Evolutionary conservation across 805 yeast species (phyloP), one percentile per base, ranked within the genome.

Genomic region (Brettanomyces bruxellensis): DNA sequence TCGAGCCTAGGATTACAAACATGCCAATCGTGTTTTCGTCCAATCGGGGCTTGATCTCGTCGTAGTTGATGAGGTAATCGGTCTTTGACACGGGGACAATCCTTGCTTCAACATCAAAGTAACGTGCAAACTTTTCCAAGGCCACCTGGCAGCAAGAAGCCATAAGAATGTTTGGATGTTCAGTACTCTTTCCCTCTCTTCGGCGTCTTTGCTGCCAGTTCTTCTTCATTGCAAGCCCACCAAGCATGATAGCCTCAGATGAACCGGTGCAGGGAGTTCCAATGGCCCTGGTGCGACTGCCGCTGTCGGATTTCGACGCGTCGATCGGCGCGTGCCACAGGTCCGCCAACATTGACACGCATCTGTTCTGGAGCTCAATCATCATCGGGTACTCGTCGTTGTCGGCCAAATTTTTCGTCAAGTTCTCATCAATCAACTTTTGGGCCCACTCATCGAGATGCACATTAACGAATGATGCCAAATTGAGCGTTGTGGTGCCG

Each of bases 201-300:
- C 65, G 70, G 32, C 32, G 32, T 57, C 84, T 76, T 53, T 68
- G 78, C 65, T 86, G 93, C 97, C 97, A 89, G 48, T 75, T 73
- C 57, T 87, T 86, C 73, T 90, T 90, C 86, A 90, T 73, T 12
- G 96, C 95, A 46, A 89, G 71, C 4, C 96, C 97, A 40, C 95
- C 97, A 45, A 89, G 76, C 86, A 88, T 87, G 55, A 90, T 81
- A 6, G 96, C 97, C 63, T 89, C 97, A 1, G 91, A 81, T 1
- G 96, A 88, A 4, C 97, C 97, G 1, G 96, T 89, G 46, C 95
- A 86, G 25, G 96, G 93, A 11, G 95, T 81, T 24, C 97, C 97
- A 30, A 87, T 70, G 3, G 95, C 79, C 36, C 60, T 51, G 48
- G 63, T 45, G 47, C 43, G 38, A 41, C 22, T 22, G 3, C 25